phyloP scores from a whole-genome alignment of 2,329 filamentous ascomycete species.

The Scedosporium minutisporum region DNA sequence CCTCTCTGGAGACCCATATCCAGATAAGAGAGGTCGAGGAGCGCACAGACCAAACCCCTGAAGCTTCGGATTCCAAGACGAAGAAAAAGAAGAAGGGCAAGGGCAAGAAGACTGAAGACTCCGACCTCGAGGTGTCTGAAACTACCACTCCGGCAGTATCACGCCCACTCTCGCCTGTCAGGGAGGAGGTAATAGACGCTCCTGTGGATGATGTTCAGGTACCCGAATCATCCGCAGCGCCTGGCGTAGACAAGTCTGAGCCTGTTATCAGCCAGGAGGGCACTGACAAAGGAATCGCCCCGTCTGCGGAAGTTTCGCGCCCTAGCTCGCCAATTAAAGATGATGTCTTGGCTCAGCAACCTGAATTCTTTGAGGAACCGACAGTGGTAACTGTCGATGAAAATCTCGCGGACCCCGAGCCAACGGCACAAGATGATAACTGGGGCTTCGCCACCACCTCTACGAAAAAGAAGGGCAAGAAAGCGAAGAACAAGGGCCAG shows the following conservation, averaged over 20 bases:
- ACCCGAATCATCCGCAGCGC: neutral
- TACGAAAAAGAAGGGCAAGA: neutral
- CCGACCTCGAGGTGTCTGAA: neutral
- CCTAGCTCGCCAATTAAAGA: neutral
- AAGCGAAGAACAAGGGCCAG: neutral
- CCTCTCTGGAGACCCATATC: neutral
- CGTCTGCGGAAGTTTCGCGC: neutral
- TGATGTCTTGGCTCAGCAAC: neutral
- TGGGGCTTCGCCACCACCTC: neutral
- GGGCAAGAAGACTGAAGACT: constrained; percentile 3
- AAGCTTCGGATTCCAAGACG: neutral
- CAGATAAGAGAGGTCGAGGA: neutral
- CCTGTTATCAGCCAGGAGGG: neutral
- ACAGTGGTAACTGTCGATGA: neutral
- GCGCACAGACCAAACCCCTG: neutral
- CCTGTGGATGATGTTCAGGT: neutral
- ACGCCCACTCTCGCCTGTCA: neutral
- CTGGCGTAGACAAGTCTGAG: neutral
- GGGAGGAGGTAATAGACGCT: neutral
- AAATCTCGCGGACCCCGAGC: neutral
- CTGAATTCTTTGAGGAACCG: neutral
- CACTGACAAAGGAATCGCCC: neutral
- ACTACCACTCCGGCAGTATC: neutral
- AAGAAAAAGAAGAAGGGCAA: constrained; percentile 7
- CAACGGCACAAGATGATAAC: neutral